Base-by-base conservation (phyloP, 495 filamentous ascomycete species). In the Xylaria intraflava region DNA sequence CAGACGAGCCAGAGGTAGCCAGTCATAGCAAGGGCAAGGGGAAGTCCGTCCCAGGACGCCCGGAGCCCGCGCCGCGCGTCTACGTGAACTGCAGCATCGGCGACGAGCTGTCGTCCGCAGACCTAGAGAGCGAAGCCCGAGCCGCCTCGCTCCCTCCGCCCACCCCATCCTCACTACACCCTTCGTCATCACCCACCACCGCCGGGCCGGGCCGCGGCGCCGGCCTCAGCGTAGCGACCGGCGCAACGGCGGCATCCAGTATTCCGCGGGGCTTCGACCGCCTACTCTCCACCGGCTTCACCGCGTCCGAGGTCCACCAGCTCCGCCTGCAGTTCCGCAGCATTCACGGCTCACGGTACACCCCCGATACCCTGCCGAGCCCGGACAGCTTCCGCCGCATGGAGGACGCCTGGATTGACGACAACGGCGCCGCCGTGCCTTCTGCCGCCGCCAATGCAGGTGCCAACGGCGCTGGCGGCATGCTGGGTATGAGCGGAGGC, bases 351-450 rank as follows among this genome's bases (percentile, higher is more conserved):
- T 76, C 83, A 47, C 82, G 86, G 8, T 83, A 87, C 51, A 93
- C 90, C 8, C 88, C 87, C 7, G 89, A 94, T 64, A 88, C 85
- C 1, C 88, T 95, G 86, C 90, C 90, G 6, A 75, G 71, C 43
- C 75, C 78, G 3, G 67, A 71, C 60, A 68, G 67, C 10, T 66
- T 76, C 68, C 78, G 57, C 64, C 78, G 51, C 55, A 84, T 96
- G 55, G 93, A 98, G 62, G 92, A 98, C 57, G 75, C 85, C 10
- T 98, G 93, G 93, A 85, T 98, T 59, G 93, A 98, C 53, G 83
- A 82, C 58, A 84, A 84, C 51, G 74, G 74, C 35, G 59, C 57
- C 35, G 72, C 69, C 24, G 62, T 73, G 23, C 58, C 67, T 9
- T 68, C 75, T 20, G 61, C 56, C 2, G 49, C 50, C 23, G 65